These are phyloP conservation scores for Leccinum incarnatum DNA, from an alignment of 768 basidiomycete genomes.

Conservation along the genomic window DNA sequence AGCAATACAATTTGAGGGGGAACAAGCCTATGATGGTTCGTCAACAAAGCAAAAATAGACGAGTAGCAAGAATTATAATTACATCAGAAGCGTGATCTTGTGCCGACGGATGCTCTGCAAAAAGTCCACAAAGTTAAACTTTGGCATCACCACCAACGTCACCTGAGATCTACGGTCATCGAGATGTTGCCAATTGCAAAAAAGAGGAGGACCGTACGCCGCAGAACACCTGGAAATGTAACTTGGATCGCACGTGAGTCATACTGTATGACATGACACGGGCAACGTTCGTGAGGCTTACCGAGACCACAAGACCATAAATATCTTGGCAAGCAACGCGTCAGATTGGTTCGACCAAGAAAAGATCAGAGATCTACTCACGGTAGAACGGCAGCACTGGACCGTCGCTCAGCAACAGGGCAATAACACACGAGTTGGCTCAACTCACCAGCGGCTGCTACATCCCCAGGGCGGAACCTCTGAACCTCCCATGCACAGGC, in stretches of 20 bases:
- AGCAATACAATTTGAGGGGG: slow-evolving; percentile 65
- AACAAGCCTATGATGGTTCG: slow-evolving; percentile 43
- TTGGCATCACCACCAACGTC: slow-evolving; percentile 57
- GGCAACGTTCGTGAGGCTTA: slow-evolving; percentile 28
- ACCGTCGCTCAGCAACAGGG: slow-evolving; percentile 8
- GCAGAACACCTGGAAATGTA: slow-evolving; percentile 53
- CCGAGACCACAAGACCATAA: slow-evolving; percentile 56
- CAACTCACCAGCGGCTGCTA: slow-evolving; percentile 52
- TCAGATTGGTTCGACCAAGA: slow-evolving; percentile 11
- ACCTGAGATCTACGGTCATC: slow-evolving; percentile 36
- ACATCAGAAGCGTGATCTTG: slow-evolving; percentile 57
- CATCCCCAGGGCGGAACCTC: slow-evolving; percentile 53
- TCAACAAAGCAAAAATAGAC: background rate
- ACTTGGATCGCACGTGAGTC: slow-evolving; percentile 28
- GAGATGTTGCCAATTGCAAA: background rate
- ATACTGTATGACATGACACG: background rate
- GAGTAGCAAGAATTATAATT: slow-evolving; percentile 10
- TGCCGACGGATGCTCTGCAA: slow-evolving; percentile 58
- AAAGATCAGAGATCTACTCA: slow-evolving; percentile 31
- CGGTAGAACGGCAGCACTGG: slow-evolving; percentile 62
- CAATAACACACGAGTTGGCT: background rate
- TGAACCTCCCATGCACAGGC: slow-evolving; percentile 37
- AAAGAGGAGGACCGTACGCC: slow-evolving; percentile 38
- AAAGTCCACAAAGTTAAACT: slow-evolving; percentile 61
- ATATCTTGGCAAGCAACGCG: slow-evolving; percentile 41